These are phyloP conservation scores for Hymenoscyphus salicellus DNA, from an alignment of 2,329 filamentous ascomycete species.

Conservation along the genomic window DNA sequence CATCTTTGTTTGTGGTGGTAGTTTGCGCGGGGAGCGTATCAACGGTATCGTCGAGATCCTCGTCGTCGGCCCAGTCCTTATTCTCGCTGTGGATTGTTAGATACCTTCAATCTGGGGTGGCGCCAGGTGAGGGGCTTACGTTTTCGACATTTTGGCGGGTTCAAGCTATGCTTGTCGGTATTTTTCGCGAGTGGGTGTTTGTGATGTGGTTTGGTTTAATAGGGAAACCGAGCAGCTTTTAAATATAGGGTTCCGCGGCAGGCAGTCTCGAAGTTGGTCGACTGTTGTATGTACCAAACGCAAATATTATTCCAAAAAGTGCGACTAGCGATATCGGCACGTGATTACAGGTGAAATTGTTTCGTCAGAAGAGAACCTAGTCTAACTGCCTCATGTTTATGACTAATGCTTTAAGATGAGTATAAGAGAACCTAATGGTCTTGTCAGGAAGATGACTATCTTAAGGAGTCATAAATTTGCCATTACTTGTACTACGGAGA, in stretches of 20 bases:
- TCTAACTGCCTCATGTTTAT: not conserved
- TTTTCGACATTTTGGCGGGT: slow-evolving; percentile 43
- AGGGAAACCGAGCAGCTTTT: not conserved
- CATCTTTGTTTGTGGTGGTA: slow-evolving; percentile 95
- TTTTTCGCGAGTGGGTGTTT: not conserved
- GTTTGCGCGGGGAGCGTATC: slow-evolving; percentile 75
- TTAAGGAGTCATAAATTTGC: not conserved
- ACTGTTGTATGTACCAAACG: not conserved
- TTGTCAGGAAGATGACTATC: not conserved
- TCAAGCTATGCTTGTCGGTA: slow-evolving; percentile 1
- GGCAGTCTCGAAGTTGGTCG: not conserved
- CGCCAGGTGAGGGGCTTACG: slow-evolving; percentile 36
- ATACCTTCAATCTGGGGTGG: slow-evolving; percentile 11
- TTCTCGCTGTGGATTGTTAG: slow-evolving; percentile 29
- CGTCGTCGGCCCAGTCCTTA: slow-evolving; percentile 88
- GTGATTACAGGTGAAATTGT: not conserved
- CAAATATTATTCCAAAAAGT: not conserved
- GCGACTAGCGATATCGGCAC: not conserved
- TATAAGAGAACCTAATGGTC: not conserved
- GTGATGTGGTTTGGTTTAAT: not conserved
- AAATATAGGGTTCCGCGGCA: not conserved
- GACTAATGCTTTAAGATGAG: not conserved
- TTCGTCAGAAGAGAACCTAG: not conserved
- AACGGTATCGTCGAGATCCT: slow-evolving; percentile 75
- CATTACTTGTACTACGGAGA: not conserved